Evolutionary conservation across 1,284 basidiomycete species (phyloP).

Genomic region (Naganishia sp.): DNA sequence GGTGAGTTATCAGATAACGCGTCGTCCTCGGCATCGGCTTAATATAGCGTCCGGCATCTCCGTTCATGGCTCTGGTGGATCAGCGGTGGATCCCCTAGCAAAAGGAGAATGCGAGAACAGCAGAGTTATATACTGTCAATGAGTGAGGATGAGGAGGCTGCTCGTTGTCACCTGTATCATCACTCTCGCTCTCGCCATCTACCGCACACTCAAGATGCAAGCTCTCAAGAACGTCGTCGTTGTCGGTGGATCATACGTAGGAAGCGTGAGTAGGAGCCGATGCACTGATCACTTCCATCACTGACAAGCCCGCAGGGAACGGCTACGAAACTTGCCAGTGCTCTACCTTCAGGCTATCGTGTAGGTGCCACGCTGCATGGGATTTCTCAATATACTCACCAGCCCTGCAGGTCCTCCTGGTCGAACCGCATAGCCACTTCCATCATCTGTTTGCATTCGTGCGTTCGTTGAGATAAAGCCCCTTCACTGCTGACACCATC

Average conservation of each 20-base stretch:
- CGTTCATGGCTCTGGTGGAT: background rate
- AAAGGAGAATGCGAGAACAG: no score
- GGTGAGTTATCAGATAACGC: conserved; percentile 17
- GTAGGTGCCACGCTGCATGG: background rate
- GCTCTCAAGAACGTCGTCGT: conserved; percentile 37
- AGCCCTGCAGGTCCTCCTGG: conserved; percentile 35
- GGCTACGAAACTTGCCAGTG: conserved; percentile 14
- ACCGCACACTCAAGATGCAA: background rate
- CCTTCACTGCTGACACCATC: conserved; percentile 55
- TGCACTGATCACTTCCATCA: background rate
- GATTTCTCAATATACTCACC: background rate
- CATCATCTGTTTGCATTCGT: conserved; percentile 43
- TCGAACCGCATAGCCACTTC: conserved; percentile 45
- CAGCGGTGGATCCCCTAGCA: background rate
- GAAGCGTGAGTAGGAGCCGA: conserved; percentile 30
- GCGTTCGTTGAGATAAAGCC: conserved; percentile 1
- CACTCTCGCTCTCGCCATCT: background rate
- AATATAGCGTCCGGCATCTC: conserved; percentile 21
- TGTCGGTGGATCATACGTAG: conserved; percentile 40
- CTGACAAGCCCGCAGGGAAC: conserved; percentile 2
- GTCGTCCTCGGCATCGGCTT: conserved; percentile 5
- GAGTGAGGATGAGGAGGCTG: background rate
- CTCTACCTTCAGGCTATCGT: conserved; percentile 2
- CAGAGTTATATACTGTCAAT: background rate
- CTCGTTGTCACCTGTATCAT: background rate